Conservation (phyloP, 139 green algal species). For the Trebouxia sp. region DNA sequence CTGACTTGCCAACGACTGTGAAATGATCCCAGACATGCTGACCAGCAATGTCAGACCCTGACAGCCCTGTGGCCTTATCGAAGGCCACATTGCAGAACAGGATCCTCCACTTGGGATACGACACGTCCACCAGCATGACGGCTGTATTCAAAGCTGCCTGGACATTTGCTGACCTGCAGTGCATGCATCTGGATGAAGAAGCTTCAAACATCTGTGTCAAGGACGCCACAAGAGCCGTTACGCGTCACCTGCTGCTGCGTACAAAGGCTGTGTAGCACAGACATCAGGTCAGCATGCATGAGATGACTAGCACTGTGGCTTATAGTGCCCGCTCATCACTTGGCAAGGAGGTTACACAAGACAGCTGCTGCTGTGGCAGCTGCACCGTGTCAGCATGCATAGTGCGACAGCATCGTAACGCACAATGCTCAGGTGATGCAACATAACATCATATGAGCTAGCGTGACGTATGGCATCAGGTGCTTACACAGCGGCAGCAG, state of each 20-base stretch:
- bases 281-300: no score
- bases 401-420: no score
- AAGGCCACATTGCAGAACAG: constrained; percentile 8
- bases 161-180: constrained; percentile 13
- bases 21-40: constrained; percentile 14
- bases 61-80: constrained; percentile 9
- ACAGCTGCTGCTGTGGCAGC: no score
- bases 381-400: no score
- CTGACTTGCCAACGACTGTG: neutral
- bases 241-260: no score
- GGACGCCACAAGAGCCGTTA: neutral
- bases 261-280: no score
- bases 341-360: no score
- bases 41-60: neutral
- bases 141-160: constrained; percentile 14
- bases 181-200: neutral
- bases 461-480: neutral
- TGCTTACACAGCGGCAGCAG: neutral
- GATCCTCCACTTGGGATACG: constrained; percentile 11
- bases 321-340: no score
- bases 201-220: no score
- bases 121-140: constrained; percentile 24
- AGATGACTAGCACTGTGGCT: no score
- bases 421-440: no score
- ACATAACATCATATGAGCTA: no score